A percentile compares a stretch with the other conserved stretches of the same genome.
Conservation (phyloP, 805 yeast species). For the Wickerhamomyces bovis region DNA sequence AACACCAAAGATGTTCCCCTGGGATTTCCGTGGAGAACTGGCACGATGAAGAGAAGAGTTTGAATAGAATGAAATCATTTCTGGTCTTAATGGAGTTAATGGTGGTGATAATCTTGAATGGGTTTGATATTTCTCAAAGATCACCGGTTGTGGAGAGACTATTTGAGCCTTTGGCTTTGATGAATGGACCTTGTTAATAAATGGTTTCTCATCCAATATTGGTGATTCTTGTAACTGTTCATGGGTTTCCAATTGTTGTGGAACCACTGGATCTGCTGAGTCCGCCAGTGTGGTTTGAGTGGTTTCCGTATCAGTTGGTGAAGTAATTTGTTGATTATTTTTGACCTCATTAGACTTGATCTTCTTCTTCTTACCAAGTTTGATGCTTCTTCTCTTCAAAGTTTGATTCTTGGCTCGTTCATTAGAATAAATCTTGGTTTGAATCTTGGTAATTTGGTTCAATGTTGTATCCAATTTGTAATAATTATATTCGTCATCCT, state of each 20-base stretch:
- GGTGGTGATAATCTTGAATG: constrained; percentile 8
- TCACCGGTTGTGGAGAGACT: constrained; percentile 6
- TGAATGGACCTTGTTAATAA: not conserved
- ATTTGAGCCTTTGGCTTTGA: not conserved
- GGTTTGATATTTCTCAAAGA: constrained; percentile 14
- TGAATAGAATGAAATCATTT: constrained; percentile 1
- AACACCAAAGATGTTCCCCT: constrained; percentile 16
- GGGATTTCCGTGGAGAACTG: constrained; percentile 23
- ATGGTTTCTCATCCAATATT: not conserved
- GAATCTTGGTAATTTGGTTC: constrained; percentile 20
- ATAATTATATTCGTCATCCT: not conserved
- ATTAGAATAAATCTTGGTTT: constrained; percentile 19
- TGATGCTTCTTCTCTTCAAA: constrained; percentile 20
- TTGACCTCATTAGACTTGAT: not conserved
- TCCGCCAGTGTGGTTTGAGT: constrained; percentile 19
- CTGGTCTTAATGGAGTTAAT: constrained; percentile 13
- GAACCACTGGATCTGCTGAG: constrained; percentile 1
- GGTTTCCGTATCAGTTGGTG: constrained; percentile 12
- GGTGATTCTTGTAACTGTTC: not conserved
- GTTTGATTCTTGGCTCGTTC: constrained; percentile 16
- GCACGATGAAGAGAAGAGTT: constrained; percentile 12
- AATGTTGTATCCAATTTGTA: constrained; percentile 16
- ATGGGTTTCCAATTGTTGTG: not conserved
- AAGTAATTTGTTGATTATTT: not conserved
- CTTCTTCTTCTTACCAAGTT: constrained; percentile 12